These are phyloP conservation scores for Populus davidiana DNA, from an alignment of 345 rosid genomes.

Conservation along the genomic window DNA sequence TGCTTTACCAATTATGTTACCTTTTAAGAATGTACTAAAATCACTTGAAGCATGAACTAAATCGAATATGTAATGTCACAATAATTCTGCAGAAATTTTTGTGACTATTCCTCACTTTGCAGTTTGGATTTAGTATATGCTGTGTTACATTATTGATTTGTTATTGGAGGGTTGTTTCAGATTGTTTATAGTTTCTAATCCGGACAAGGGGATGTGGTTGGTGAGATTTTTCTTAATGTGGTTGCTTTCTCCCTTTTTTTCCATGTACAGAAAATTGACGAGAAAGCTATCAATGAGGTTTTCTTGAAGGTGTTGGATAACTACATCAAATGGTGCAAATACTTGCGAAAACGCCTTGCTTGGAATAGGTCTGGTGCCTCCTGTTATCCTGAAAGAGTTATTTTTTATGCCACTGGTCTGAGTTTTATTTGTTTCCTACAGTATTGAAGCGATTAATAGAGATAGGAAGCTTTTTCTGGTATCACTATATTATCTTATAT, in stretches of 20 bases:
- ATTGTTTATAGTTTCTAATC: conserved; percentile 5
- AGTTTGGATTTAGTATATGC: not conserved
- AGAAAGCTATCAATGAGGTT: conserved; percentile 86
- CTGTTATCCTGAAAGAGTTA: conserved; percentile 7
- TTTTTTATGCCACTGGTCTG: not conserved
- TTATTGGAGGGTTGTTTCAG: not conserved
- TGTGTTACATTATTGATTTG: not conserved
- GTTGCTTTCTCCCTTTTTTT: not conserved
- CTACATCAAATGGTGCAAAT: conserved; percentile 97
- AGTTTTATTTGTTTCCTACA: conserved; percentile 24
- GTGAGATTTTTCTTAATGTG: not conserved
- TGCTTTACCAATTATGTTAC: not conserved
- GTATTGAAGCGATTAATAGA: conserved; percentile 78
- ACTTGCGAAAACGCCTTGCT: conserved; percentile 69
- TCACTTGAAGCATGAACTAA: not conserved
- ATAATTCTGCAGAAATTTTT: not conserved
- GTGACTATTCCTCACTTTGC: not conserved
- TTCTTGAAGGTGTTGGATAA: conserved; percentile 87
- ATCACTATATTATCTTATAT: conserved; percentile 85
- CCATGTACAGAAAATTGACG: conserved; percentile 75
- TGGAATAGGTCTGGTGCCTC: conserved; percentile 68
- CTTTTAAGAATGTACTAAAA: not conserved
- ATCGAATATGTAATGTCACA: not conserved
- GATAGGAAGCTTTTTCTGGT: conserved; percentile 92
- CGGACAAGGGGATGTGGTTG: conserved; percentile 2